A percentile compares a stretch with the other conserved stretches of the same genome.
Evolutionary conservation across 169 alveolate genomes (phyloP).

Genomic region (Perkinsus olseni): DNA sequence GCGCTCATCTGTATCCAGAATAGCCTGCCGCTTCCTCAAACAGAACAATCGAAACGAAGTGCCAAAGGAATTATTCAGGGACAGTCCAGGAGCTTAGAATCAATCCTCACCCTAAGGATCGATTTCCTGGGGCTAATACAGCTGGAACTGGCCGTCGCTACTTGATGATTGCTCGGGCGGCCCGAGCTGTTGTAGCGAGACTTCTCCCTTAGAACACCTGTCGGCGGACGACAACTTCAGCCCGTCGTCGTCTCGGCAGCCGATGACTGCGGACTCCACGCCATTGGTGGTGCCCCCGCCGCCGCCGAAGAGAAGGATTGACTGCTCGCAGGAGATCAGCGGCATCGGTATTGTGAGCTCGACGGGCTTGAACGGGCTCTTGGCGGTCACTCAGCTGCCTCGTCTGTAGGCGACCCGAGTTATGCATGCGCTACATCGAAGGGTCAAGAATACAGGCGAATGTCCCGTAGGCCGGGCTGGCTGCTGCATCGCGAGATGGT

Average conservation of each 20-base stretch:
- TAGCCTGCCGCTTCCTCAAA: background rate
- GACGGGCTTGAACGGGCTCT: background rate
- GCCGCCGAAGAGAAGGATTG: background rate
- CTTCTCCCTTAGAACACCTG: background rate
- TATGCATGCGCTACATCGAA: background rate
- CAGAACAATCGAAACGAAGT: background rate
- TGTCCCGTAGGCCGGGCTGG: background rate
- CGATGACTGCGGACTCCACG: background rate
- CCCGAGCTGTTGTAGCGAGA: no score
- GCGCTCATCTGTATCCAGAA: no score
- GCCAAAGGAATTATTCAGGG: no score
- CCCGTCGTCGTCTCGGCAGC: background rate
- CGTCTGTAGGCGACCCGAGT: background rate
- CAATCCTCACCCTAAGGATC: no score
- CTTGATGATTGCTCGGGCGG: no score
- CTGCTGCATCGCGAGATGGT: background rate
- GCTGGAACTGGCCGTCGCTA: no score
- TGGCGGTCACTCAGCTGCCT: no score
- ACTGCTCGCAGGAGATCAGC: background rate
- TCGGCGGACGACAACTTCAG: background rate
- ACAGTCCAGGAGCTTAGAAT: no score
- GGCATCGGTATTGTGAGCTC: background rate
- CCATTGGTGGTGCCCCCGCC: background rate
- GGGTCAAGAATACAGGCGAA: background rate
- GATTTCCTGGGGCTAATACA: no score